phyloP scores from a whole-genome alignment of 352 stramenopile genomes.

The Phytophthora ramorum region DNA sequence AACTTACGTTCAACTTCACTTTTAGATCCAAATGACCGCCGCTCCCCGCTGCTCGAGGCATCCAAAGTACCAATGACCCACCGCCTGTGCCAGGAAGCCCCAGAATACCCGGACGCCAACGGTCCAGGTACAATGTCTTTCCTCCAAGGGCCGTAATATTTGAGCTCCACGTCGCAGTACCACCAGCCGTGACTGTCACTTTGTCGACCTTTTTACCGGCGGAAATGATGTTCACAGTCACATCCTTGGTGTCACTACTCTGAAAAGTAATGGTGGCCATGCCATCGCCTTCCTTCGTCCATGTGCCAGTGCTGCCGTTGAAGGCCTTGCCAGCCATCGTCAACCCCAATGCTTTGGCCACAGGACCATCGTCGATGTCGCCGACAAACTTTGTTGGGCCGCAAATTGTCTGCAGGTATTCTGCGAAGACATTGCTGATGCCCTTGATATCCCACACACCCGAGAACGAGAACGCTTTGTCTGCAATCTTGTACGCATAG shows the following conservation, averaged over 20 bases:
- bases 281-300: slow-evolving; percentile 4
- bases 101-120: slow-evolving; percentile 10
- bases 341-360: slow-evolving; percentile 36
- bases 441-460: slow-evolving; percentile 45
- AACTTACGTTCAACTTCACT: slow-evolving; percentile 16
- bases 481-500: slow-evolving; percentile 39
- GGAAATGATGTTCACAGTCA: slow-evolving; percentile 17
- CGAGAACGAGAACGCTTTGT: slow-evolving; percentile 43
- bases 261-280: neutral
- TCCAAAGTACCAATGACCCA: slow-evolving; percentile 22
- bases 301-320: slow-evolving; percentile 3
- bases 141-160: slow-evolving; percentile 1
- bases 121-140: slow-evolving; percentile 16
- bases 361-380: slow-evolving; percentile 41
- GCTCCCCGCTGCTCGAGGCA: slow-evolving; percentile 26
- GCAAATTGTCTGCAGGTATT: slow-evolving; percentile 53
- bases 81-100: slow-evolving; percentile 12
- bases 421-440: slow-evolving; percentile 28
- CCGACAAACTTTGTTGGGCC: slow-evolving; percentile 45
- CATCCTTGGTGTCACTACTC: too few species aligned
- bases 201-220: slow-evolving; percentile 15
- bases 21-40: slow-evolving; percentile 9
- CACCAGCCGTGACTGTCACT: slow-evolving; percentile 4
- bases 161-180: slow-evolving; percentile 1
- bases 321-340: slow-evolving; percentile 16